These are phyloP conservation scores for Cystofilobasidium bisporidii DNA, from an alignment of 768 basidiomycete species.

Conservation along the genomic window DNA sequence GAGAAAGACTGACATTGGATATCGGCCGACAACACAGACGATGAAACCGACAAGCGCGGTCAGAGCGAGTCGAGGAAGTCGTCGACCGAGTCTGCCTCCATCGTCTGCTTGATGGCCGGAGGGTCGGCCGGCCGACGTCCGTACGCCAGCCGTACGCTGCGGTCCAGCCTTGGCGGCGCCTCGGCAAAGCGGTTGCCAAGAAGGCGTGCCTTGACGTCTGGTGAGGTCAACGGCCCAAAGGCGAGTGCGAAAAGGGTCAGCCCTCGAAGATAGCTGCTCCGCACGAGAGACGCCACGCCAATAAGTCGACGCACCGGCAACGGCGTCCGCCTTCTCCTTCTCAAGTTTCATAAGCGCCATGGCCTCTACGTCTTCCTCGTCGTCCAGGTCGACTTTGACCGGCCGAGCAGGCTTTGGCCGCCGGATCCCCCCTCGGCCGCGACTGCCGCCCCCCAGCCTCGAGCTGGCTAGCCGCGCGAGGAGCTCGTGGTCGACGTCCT, in stretches of 20 bases:
- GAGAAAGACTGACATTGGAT: too few relatives aligned
- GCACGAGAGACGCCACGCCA: too few relatives aligned
- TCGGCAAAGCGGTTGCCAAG: neutral
- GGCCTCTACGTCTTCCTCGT: neutral
- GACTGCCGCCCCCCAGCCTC: neutral
- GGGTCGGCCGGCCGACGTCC: neutral
- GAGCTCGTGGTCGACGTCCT: neutral
- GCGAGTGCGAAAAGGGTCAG: neutral
- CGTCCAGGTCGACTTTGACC: neutral
- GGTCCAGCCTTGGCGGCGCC: neutral
- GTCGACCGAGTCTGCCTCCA: slow-evolving; percentile 1
- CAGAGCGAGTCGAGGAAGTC: slow-evolving; percentile 2
- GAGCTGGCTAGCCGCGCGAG: neutral
- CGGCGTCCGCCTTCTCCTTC: slow-evolving; percentile 6
- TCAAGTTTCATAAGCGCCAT: neutral
- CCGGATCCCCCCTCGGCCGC: neutral
- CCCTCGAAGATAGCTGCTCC: neutral
- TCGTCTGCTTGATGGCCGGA: neutral
- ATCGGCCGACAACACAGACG: too few relatives aligned
- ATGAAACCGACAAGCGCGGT: too few relatives aligned
- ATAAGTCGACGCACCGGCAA: slow-evolving; percentile 1
- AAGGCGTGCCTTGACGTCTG: slow-evolving; percentile 1
- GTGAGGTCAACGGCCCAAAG: neutral
- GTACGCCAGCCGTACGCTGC: neutral
- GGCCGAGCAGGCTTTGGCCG: neutral